Percentiles rank a stretch among this genome's conserved stretches.
phyloP scores from a whole-genome alignment of 176 grass and related monocot species.

The Avena sativa region DNA sequence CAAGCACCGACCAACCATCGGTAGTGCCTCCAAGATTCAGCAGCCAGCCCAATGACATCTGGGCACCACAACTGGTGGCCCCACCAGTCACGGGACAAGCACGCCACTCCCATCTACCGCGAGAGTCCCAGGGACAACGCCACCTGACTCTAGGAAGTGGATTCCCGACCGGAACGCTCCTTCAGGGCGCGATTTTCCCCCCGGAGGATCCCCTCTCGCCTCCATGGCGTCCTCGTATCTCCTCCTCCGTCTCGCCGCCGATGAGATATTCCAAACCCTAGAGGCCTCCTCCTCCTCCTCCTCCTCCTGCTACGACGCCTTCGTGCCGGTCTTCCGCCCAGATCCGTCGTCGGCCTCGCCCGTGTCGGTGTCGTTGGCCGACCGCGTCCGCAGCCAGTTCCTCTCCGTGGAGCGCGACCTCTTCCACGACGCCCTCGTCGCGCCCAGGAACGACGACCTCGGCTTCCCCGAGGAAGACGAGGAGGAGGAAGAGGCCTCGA shows the following conservation, averaged over 20 bases:
- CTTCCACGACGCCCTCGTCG: slow-evolving; percentile 53
- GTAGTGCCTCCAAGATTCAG: neutral
- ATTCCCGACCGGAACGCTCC: slow-evolving; percentile 9
- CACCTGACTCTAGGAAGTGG: neutral
- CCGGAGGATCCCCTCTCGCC: neutral
- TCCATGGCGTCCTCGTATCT: slow-evolving; percentile 55
- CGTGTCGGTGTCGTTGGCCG: slow-evolving; percentile 31
- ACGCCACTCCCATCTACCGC: neutral
- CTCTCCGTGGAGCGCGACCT: slow-evolving; percentile 59
- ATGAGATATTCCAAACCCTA: slow-evolving; percentile 52
- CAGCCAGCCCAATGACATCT: neutral
- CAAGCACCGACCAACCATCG: neutral
- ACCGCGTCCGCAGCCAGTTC: slow-evolving; percentile 64
- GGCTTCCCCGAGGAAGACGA: slow-evolving; percentile 66
- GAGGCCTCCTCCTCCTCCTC: slow-evolving; percentile 29
- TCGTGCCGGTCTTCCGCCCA: slow-evolving; percentile 53
- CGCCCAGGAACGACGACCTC: slow-evolving; percentile 44
- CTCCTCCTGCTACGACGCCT: slow-evolving; percentile 50
- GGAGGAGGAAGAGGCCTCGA: slow-evolving; percentile 30
- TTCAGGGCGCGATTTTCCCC: slow-evolving; percentile 32
- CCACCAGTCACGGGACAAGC: neutral
- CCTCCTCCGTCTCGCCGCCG: slow-evolving; percentile 38
- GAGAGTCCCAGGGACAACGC: neutral
- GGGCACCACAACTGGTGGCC: neutral
- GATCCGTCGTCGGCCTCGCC: slow-evolving; percentile 35